A percentile compares a stretch with the other conserved stretches of the same genome.
phyloP scores from a whole-genome alignment of 371 early-diverging fungal genomes.

The Zancudomyces culisetae region DNA sequence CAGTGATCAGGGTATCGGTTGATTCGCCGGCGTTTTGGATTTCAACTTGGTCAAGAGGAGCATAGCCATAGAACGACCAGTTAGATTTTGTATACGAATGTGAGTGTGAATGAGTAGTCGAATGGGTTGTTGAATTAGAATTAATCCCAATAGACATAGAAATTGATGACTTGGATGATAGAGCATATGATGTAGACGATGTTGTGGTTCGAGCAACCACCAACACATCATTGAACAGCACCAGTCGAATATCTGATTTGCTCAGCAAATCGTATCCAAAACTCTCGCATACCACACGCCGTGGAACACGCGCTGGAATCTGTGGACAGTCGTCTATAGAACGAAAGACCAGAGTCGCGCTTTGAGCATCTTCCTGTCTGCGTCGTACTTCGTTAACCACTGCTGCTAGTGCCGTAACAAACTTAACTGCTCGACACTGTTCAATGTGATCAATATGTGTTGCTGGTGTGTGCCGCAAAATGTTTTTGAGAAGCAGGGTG shows the following conservation, averaged over 20 bases:
- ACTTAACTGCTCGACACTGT: conserved; percentile 35
- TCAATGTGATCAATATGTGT: conserved; percentile 37
- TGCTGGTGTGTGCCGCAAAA: conserved; percentile 39
- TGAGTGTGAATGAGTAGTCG: neutral
- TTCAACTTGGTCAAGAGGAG: conserved; percentile 20
- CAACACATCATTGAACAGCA: conserved; percentile 18
- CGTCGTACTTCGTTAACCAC: conserved; percentile 47
- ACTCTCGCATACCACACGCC: conserved; percentile 14
- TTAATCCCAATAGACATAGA: no score
- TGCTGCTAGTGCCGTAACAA: conserved; percentile 36
- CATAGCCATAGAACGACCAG: conserved; percentile 21
- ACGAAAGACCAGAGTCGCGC: conserved; percentile 10
- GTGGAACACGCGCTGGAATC: conserved; percentile 9
- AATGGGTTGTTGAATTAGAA: neutral
- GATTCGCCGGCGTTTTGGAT: conserved; percentile 22
- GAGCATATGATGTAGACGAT: conserved; percentile 9
- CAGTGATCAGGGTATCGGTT: conserved; percentile 20
- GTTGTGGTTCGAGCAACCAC: conserved; percentile 18
- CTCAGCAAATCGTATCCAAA: conserved; percentile 19
- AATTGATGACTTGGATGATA: neutral
- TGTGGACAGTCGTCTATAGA: conserved; percentile 17
- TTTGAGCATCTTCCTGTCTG: conserved; percentile 31
- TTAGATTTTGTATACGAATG: conserved; percentile 5
- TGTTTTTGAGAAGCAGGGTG: conserved; percentile 40
- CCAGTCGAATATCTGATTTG: conserved; percentile 14